Evolutionary conservation across 768 basidiomycete species (phyloP).

Genomic region (Tulasnella sp.): DNA sequence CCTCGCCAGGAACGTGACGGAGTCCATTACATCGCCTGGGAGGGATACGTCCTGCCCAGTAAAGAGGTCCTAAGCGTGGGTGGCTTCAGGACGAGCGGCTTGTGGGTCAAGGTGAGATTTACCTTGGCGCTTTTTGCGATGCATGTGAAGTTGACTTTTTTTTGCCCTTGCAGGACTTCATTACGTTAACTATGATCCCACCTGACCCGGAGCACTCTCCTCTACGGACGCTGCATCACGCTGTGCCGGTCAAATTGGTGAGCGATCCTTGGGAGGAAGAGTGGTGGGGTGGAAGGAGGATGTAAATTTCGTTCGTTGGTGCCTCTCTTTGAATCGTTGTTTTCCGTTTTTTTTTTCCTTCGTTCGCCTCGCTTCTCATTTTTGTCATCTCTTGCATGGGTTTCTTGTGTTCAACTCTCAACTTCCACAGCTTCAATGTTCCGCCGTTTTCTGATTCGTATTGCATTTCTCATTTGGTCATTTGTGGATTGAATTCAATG

Average conservation of each 20-base stretch:
- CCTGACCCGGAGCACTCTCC: constrained; percentile 26
- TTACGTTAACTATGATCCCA: constrained; percentile 27
- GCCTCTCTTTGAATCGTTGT: not conserved
- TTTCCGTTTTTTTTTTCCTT: not conserved
- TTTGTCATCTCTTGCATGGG: not conserved
- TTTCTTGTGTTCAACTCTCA: not conserved
- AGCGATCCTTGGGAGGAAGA: constrained; percentile 29
- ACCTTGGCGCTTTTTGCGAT: not conserved
- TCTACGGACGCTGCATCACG: constrained; percentile 26
- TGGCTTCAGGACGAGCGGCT: constrained; percentile 25
- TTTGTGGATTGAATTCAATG: not conserved
- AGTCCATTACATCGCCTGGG: constrained; percentile 24
- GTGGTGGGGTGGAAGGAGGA: constrained; percentile 24
- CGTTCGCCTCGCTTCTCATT: not conserved
- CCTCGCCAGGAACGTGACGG: not conserved
- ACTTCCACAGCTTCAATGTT: not conserved
- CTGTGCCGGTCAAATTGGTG: constrained; percentile 26
- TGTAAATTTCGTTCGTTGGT: not conserved
- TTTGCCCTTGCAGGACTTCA: constrained; percentile 25
- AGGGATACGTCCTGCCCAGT: constrained; percentile 25
- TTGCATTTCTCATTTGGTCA: not conserved
- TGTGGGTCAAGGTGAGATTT: constrained; percentile 23
- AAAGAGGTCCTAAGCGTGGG: constrained; percentile 19
- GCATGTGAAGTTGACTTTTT: not conserved
- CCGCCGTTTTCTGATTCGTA: not conserved